Conservation (phyloP, 108 stramenopile species). For the Nitzschia sp. region DNA sequence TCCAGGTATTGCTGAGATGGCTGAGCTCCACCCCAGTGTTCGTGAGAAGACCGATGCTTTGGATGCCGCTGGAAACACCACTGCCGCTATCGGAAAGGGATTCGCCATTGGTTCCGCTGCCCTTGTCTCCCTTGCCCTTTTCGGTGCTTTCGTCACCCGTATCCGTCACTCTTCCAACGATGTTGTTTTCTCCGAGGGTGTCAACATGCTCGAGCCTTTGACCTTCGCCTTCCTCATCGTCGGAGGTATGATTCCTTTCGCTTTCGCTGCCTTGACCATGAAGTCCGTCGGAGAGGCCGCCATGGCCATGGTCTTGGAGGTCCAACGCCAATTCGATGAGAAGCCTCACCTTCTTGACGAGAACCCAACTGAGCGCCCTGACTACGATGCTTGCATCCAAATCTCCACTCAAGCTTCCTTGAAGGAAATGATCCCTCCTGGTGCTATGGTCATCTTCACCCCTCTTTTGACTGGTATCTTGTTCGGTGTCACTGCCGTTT, state of each 20-base stretch:
- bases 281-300: constrained; percentile 97
- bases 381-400: constrained; percentile 94
- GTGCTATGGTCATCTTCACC: constrained; percentile 95
- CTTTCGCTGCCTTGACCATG: constrained; percentile 99
- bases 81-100: constrained; percentile 99
- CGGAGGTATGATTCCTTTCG: constrained; percentile 98
- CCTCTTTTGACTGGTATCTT: constrained; percentile 95
- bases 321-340: constrained; percentile 96
- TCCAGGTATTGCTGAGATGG: constrained; percentile 98
- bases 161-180: constrained; percentile 78
- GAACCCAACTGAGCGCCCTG: constrained; percentile 88
- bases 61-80: constrained; percentile 99
- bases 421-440: constrained; percentile 96
- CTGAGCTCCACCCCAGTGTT: constrained; percentile 88
- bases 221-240: constrained; percentile 95
- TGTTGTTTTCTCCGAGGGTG: constrained; percentile 61
- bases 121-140: constrained; percentile 96
- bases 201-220: constrained; percentile 93
- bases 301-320: constrained; percentile 97
- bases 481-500: constrained; percentile 95
- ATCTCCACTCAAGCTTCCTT: constrained; percentile 95
- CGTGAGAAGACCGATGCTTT: constrained; percentile 98
- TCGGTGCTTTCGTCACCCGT: constrained; percentile 96
- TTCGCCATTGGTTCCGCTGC: constrained; percentile 99
- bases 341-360: constrained; percentile 88